phyloP scores from a whole-genome alignment of 176 grass and related monocot species.

The Carex cristatella region DNA sequence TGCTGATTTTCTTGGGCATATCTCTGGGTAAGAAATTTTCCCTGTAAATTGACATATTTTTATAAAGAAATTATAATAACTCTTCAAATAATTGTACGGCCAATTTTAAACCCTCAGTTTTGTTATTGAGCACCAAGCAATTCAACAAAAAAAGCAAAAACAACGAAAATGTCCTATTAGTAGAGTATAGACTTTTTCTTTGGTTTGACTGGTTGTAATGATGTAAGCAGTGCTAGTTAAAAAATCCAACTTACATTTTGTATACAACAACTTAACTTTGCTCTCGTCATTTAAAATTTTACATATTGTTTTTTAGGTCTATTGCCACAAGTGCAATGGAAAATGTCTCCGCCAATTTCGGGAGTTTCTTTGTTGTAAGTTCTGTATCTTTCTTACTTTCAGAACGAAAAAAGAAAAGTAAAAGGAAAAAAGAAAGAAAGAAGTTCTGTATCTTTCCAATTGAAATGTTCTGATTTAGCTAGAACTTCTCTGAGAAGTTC shows the following conservation, averaged over 20 bases:
- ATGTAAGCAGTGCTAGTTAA: not conserved
- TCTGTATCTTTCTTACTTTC: not conserved
- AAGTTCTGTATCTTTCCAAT: not conserved
- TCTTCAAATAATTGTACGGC: not conserved
- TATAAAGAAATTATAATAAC: not conserved
- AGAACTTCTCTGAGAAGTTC: not conserved
- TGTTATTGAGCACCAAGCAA: not conserved
- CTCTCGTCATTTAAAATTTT: not conserved
- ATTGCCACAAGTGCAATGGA: constrained; percentile 52
- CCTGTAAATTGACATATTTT: not conserved
- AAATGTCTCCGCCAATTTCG: constrained; percentile 71
- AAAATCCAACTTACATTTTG: not conserved
- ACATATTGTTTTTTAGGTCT: constrained; percentile 37
- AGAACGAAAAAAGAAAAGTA: not conserved
- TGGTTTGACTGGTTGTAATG: not conserved
- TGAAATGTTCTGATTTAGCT: not conserved
- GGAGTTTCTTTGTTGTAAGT: constrained; percentile 68
- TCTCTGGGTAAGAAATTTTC: constrained; percentile 45
- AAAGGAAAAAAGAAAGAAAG: not conserved
- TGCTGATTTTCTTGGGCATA: constrained; percentile 60
- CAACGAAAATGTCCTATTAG: not conserved
- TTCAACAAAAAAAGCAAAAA: constrained; percentile 3
- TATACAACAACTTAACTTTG: not conserved
- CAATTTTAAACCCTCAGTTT: not conserved
- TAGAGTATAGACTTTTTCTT: not conserved